These are phyloP conservation scores for Pleurotus pulmonarius DNA, from an alignment of 768 basidiomycete species.

Conservation along the genomic window DNA sequence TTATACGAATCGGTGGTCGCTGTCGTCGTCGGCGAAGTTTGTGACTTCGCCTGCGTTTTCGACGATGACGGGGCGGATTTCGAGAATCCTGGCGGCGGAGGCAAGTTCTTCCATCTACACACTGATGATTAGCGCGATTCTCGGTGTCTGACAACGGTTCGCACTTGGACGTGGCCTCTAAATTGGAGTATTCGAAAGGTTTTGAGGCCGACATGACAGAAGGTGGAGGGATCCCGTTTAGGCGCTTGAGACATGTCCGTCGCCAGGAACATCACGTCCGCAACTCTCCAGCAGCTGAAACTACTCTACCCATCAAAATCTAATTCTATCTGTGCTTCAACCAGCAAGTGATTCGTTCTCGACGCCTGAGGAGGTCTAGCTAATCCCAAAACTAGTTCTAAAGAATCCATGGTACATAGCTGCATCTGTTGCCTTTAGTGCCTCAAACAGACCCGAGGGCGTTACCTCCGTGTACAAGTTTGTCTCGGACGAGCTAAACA, in stretches of 20 bases:
- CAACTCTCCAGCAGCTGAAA: neutral
- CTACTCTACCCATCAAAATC: neutral
- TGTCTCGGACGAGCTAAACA: conserved; percentile 41
- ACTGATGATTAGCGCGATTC: neutral
- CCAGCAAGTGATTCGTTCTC: too few relatives aligned
- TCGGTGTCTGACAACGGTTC: neutral
- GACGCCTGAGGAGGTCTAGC: neutral
- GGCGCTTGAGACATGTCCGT: too few relatives aligned
- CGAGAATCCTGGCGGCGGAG: conserved; percentile 9
- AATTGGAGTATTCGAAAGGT: neutral
- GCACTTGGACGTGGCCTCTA: conserved; percentile 6
- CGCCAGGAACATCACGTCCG: neutral
- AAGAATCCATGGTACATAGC: conserved; percentile 59
- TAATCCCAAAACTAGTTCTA: conserved; percentile 15
- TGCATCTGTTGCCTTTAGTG: conserved; percentile 52
- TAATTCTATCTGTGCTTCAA: too few relatives aligned
- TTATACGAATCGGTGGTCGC: conserved; percentile 52
- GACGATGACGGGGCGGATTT: conserved; percentile 29
- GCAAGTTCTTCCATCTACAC: conserved; percentile 8
- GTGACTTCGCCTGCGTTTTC: conserved; percentile 26
- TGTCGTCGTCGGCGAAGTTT: conserved; percentile 27
- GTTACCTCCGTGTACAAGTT: conserved; percentile 52
- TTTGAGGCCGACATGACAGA: neutral
- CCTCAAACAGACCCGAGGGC: conserved; percentile 56
- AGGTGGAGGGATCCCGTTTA: too few relatives aligned